A percentile compares a stretch with the other conserved stretches of the same genome.
phyloP scores from a whole-genome alignment of 495 filamentous ascomycete genomes.

The Pyronema omphalodes region DNA sequence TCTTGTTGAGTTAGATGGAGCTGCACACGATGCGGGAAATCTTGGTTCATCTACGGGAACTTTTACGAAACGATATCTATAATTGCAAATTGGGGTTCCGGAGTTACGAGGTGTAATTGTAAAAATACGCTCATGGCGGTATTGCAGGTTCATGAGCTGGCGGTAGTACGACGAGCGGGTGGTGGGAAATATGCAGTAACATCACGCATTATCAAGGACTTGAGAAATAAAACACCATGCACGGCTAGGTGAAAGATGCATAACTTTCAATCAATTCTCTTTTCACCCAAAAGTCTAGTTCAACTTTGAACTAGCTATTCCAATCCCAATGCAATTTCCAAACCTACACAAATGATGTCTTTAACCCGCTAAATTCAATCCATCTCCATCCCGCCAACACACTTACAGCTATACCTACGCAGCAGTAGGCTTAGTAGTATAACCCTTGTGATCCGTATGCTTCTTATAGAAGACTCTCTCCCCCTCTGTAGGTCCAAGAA shows the following conservation, averaged over 20 bases:
- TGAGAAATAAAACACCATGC: too few relatives aligned
- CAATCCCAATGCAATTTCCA: too few relatives aligned
- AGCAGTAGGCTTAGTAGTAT: neutral
- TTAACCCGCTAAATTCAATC: neutral
- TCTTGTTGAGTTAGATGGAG: conserved; percentile 52
- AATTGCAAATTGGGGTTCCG: neutral
- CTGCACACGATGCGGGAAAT: neutral
- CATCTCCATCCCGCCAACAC: too few relatives aligned
- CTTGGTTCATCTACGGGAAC: neutral
- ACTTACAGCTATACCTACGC: neutral
- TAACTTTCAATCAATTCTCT: too few relatives aligned
- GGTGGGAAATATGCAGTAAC: too few relatives aligned
- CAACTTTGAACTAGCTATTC: too few relatives aligned
- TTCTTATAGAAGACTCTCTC: conserved; percentile 28
- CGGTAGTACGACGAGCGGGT: neutral
- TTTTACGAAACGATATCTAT: neutral
- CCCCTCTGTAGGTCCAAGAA: conserved; percentile 38
- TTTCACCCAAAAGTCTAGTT: too few relatives aligned
- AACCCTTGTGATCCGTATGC: conserved; percentile 41
- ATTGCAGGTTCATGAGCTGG: neutral
- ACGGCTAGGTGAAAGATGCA: too few relatives aligned
- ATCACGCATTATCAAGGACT: too few relatives aligned
- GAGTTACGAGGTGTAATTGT: neutral
- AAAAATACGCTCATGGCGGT: neutral
- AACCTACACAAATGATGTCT: too few relatives aligned